Evolutionary conservation across 2,329 filamentous ascomycete species (phyloP).

Genomic region (Trichoderma arundinaceum): DNA sequence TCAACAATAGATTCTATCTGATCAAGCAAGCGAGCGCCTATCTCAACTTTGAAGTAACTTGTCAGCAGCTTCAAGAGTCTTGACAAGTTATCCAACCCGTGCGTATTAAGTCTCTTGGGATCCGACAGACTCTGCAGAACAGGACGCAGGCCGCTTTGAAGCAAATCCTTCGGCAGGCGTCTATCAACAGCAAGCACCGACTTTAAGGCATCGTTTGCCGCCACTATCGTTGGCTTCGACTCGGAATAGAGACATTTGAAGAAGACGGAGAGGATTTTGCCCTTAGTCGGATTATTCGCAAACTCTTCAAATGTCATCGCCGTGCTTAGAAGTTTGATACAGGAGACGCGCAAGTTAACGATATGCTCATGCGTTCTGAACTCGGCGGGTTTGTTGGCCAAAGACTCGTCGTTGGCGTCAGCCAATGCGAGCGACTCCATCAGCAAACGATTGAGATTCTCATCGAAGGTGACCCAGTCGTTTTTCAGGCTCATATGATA

Average conservation of each 20-base stretch:
- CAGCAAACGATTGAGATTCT: constrained; percentile 84
- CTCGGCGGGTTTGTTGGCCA: constrained; percentile 91
- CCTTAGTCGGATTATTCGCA: constrained; percentile 68
- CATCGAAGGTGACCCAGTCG: constrained; percentile 89
- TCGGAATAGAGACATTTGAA: constrained; percentile 98
- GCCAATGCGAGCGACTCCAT: constrained; percentile 93
- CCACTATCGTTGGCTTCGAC: constrained; percentile 88
- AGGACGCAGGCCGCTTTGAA: constrained; percentile 91
- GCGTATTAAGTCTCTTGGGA: constrained; percentile 84
- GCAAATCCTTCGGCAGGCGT: constrained; percentile 90
- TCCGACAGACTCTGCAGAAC: constrained; percentile 98
- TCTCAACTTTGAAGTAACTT: constrained; percentile 99
- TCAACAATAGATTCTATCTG: constrained; percentile 93
- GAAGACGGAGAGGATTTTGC: constrained; percentile 88
- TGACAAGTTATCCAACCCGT: constrained; percentile 88
- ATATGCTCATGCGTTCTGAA: constrained; percentile 96
- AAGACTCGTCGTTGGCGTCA: constrained; percentile 90
- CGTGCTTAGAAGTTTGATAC: constrained; percentile 88
- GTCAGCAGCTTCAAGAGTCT: constrained; percentile 88
- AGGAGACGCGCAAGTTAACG: constrained; percentile 87
- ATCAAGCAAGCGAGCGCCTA: constrained; percentile 88
- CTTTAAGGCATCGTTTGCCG: constrained; percentile 88
- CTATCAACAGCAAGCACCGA: constrained; percentile 86
- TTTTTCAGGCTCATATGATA: constrained; percentile 90
- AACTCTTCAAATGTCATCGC: constrained; percentile 95